Evolutionary conservation across 495 filamentous ascomycete genomes (phyloP).

Genomic region (Annulohypoxylon bovei): DNA sequence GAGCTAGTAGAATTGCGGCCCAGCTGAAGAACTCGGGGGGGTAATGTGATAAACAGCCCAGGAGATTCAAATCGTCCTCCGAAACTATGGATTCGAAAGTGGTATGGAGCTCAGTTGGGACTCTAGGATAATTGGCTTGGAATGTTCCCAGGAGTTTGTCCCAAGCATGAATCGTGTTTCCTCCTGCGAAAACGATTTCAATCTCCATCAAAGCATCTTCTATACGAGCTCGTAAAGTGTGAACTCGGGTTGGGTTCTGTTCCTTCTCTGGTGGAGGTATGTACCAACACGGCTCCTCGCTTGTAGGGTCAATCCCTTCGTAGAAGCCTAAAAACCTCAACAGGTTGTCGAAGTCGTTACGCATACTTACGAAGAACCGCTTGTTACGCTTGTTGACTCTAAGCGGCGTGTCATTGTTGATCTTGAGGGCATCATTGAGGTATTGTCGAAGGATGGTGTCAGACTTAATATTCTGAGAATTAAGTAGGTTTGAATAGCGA

Average conservation of each 20-base stretch:
- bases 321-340: constrained; percentile 72
- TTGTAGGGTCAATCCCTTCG: constrained; percentile 41
- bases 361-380: constrained; percentile 74
- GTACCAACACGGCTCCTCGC: constrained; percentile 40
- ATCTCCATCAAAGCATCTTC: constrained; percentile 41
- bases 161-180: constrained; percentile 36
- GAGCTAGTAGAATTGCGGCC: constrained; percentile 41
- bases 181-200: constrained; percentile 7
- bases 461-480: constrained; percentile 59
- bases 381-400: constrained; percentile 77
- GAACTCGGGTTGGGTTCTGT: constrained; percentile 8
- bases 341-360: constrained; percentile 68
- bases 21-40: constrained; percentile 39
- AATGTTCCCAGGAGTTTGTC: constrained; percentile 30
- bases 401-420: constrained; percentile 45
- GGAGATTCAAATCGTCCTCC: constrained; percentile 21
- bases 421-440: constrained; percentile 67
- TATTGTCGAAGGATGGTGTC: constrained; percentile 69
- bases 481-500: constrained; percentile 63
- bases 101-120: background rate
- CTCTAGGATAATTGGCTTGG: constrained; percentile 19
- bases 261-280: constrained; percentile 29
- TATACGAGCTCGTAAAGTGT: constrained; percentile 38
- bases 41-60: constrained; percentile 39
- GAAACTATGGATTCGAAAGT: background rate